A percentile compares a stretch with the other conserved stretches of the same genome.
Evolutionary conservation across 2,329 filamentous ascomycete species (phyloP).

Genomic region (Orbilia quercus): DNA sequence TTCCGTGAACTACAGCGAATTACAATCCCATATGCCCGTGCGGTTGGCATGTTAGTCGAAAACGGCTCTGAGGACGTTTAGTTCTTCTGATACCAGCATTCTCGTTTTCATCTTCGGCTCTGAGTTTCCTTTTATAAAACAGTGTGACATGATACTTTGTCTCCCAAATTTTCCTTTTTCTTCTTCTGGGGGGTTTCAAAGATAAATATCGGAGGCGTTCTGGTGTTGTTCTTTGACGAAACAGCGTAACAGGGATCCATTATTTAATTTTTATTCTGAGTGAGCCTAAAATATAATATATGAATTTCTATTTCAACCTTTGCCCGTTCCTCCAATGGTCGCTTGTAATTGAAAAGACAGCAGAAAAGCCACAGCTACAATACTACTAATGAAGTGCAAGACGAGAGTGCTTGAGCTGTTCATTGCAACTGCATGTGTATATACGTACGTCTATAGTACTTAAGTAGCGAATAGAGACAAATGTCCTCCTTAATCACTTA

Average conservation of each 20-base stretch:
- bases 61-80: slow-evolving; percentile 39
- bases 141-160: background rate
- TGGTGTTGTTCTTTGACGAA: background rate
- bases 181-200: no score
- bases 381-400: no score
- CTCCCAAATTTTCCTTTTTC: background rate
- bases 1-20: slow-evolving; percentile 92
- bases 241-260: background rate
- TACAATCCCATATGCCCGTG: slow-evolving; percentile 91
- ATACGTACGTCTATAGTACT: no score
- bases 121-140: background rate
- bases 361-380: no score
- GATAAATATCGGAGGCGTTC: slow-evolving; percentile 3
- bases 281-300: no score
- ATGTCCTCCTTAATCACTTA: no score
- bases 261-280: background rate
- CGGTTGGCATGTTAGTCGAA: slow-evolving; percentile 73
- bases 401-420: no score
- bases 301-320: no score
- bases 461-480: no score
- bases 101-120: background rate
- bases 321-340: no score
- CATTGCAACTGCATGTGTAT: no score
- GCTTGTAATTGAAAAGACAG: no score
- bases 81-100: background rate